phyloP scores from a whole-genome alignment of 1,139 yeast genomes.

The Sugiyamaella sp. region DNA sequence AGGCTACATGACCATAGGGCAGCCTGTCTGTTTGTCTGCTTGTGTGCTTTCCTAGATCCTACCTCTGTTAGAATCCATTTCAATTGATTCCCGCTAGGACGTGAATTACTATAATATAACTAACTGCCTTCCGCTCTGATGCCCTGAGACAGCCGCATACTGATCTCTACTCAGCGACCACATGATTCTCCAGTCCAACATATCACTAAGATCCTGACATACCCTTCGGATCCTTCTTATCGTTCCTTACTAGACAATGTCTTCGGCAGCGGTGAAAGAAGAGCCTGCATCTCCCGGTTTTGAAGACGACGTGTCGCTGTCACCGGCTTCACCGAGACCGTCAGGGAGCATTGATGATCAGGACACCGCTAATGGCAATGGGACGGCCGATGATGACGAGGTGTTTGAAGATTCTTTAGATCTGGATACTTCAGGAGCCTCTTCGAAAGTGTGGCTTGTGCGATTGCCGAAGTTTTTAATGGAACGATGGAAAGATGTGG shows the following conservation, averaged over 20 bases:
- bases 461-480: conserved; percentile 86
- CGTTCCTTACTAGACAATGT: not conserved
- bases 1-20: not conserved
- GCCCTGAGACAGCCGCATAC: too few species aligned
- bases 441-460: conserved; percentile 81
- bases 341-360: conserved; percentile 27
- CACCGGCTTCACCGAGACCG: conserved; percentile 39
- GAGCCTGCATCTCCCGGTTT: conserved; percentile 29
- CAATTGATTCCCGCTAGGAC: too few species aligned
- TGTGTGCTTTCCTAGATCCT: too few species aligned
- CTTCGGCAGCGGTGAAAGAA: conserved; percentile 16
- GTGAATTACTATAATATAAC: too few species aligned
- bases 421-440: conserved; percentile 43
- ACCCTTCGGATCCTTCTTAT: not conserved
- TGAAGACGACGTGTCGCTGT: conserved; percentile 45
- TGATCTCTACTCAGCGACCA: not conserved
- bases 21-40: not conserved
- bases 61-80: conserved; percentile 19
- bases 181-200: not conserved
- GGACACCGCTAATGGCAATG: conserved; percentile 32
- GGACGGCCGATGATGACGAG: conserved; percentile 43
- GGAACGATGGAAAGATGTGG: conserved; percentile 74
- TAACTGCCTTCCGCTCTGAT: too few species aligned
- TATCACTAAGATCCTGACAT: too few species aligned
- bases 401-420: conserved; percentile 47